Percentiles rank a stretch among this genome's conserved stretches.
phyloP scores from a whole-genome alignment of 768 basidiomycete genomes.

The Trametes villosa region DNA sequence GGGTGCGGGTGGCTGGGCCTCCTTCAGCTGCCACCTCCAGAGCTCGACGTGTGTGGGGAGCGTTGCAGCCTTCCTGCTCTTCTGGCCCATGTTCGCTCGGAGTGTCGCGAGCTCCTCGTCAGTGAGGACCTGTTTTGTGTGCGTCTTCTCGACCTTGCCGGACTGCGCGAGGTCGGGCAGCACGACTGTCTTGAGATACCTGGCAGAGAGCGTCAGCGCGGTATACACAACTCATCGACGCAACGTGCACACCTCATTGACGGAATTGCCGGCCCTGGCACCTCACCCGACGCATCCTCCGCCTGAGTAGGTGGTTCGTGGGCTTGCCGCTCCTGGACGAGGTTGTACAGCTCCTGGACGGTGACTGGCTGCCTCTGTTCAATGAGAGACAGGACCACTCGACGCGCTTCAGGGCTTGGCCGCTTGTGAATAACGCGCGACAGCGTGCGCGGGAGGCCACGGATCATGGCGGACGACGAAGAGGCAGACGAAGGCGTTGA shows the following conservation, averaged over 20 bases:
- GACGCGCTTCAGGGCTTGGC: slow-evolving; percentile 26
- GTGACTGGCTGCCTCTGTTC: slow-evolving; percentile 28
- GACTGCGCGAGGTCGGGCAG: slow-evolving; percentile 50
- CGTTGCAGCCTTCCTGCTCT: slow-evolving; percentile 26
- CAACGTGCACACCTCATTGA: slow-evolving; percentile 55
- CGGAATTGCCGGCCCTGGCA: slow-evolving; percentile 52
- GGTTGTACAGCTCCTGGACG: slow-evolving; percentile 34
- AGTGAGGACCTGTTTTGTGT: slow-evolving; percentile 36
- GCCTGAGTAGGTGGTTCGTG: background rate
- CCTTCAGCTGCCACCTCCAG: slow-evolving; percentile 46
- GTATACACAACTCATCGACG: background rate
- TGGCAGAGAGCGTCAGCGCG: slow-evolving; percentile 26
- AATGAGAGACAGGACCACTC: slow-evolving; percentile 31
- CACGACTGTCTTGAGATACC: slow-evolving; percentile 59
- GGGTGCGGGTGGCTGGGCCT: background rate
- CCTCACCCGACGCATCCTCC: background rate
- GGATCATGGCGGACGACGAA: background rate
- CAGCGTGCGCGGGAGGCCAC: background rate
- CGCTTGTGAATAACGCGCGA: slow-evolving; percentile 1
- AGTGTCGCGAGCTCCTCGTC: slow-evolving; percentile 33
- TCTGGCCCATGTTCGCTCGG: slow-evolving; percentile 27
- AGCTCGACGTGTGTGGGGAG: slow-evolving; percentile 36
- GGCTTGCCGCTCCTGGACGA: slow-evolving; percentile 27
- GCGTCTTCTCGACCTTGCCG: slow-evolving; percentile 48
- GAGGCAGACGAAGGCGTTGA: background rate